phyloP scores from a whole-genome alignment of 192 early-diverging fungal genomes.

The Podila verticillata region DNA sequence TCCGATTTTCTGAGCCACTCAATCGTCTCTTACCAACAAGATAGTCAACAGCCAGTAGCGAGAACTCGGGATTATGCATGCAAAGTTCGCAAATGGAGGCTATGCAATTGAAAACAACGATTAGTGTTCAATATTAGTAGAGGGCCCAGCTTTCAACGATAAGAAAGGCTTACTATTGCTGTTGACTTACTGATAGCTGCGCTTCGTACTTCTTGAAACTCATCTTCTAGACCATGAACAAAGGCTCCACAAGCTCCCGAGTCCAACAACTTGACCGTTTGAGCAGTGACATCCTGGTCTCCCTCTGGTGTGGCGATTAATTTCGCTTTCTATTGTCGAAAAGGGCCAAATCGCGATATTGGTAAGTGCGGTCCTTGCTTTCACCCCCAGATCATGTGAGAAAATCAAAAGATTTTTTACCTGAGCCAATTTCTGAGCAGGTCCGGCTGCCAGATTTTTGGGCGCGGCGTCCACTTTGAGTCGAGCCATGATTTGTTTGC shows the following conservation, averaged over 20 bases:
- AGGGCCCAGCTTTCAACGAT: not conserved
- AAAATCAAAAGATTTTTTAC: too few relatives aligned
- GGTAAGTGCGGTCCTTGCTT: too few relatives aligned
- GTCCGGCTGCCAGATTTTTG: slow-evolving; percentile 38
- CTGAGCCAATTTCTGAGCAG: slow-evolving; percentile 45
- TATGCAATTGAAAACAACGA: slow-evolving; percentile 25
- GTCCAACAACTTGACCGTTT: slow-evolving; percentile 76
- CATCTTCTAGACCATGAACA: slow-evolving; percentile 96
- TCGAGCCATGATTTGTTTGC: slow-evolving; percentile 82
- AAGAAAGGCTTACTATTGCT: too few relatives aligned
- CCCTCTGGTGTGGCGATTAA: slow-evolving; percentile 72
- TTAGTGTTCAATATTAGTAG: not conserved
- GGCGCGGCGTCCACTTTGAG: slow-evolving; percentile 54
- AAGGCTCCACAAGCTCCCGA: slow-evolving; percentile 92
- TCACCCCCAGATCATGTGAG: too few relatives aligned
- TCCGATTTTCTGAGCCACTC: not conserved
- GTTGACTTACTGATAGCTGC: slow-evolving; percentile 79
- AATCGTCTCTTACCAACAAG: slow-evolving; percentile 70
- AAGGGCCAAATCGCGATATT: not conserved
- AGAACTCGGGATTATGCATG: slow-evolving; percentile 74
- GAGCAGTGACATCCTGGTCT: slow-evolving; percentile 73
- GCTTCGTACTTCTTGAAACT: slow-evolving; percentile 87
- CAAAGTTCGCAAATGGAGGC: slow-evolving; percentile 85
- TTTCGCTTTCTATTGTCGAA: slow-evolving; percentile 16
- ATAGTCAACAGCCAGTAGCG: slow-evolving; percentile 78